phyloP scores from a whole-genome alignment of 805 yeast species.

The Myxozyma vanderwaltii region DNA sequence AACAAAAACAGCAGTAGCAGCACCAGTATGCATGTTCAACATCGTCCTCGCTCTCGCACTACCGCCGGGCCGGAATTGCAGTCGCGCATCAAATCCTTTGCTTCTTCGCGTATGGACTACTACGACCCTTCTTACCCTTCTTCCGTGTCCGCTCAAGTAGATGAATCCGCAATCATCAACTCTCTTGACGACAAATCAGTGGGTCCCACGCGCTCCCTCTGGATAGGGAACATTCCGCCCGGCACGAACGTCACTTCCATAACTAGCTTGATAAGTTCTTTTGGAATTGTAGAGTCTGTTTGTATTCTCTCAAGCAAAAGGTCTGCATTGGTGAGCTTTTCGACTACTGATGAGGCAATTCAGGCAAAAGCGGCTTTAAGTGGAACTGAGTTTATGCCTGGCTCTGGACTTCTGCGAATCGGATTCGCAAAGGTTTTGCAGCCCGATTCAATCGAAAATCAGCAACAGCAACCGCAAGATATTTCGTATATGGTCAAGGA shows the following conservation, averaged over 20 bases:
- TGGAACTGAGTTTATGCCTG: conserved; percentile 81
- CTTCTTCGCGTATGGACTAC: conserved; percentile 36
- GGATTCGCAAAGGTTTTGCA: conserved; percentile 74
- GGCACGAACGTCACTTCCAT: conserved; percentile 55
- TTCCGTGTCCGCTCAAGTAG: conserved; percentile 5
- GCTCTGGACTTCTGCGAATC: conserved; percentile 69
- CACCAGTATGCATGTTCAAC: not conserved
- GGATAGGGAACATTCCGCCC: conserved; percentile 79
- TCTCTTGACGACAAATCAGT: conserved; percentile 66
- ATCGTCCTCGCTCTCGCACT: conserved; percentile 29
- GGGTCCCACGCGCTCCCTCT: conserved; percentile 74
- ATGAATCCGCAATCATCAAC: conserved; percentile 22
- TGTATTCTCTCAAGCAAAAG: conserved; percentile 53
- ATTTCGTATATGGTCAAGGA: conserved; percentile 30
- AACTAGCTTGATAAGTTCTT: conserved; percentile 60
- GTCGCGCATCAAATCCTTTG: conserved; percentile 25
- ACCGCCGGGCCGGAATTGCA: conserved; percentile 32
- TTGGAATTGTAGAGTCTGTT: conserved; percentile 63
- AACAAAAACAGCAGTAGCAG: not conserved
- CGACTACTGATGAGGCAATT: conserved; percentile 72
- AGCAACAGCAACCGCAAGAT: conserved; percentile 11
- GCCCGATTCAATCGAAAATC: not conserved
- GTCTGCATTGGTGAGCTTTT: conserved; percentile 71
- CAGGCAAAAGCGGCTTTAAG: conserved; percentile 74
- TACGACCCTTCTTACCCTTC: conserved; percentile 10